phyloP scores from a whole-genome alignment of 768 basidiomycete species.

The Pleurotus ostreatus region DNA sequence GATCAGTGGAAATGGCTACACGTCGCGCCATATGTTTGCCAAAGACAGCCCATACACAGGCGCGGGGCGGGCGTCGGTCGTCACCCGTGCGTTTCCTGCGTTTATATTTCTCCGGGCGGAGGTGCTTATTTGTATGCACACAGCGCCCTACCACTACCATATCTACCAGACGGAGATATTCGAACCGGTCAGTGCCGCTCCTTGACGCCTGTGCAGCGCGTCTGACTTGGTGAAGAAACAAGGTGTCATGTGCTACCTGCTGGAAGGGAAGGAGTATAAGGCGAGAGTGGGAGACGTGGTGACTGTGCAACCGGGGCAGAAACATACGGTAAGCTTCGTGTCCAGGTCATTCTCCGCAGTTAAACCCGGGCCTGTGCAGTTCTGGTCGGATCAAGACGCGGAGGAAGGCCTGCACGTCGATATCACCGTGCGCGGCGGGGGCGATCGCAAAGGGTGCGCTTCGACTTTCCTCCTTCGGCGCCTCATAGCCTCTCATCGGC shows the following conservation, averaged over 20 bases:
- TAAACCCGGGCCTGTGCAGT: neutral
- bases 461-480: neutral
- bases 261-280: constrained; percentile 3
- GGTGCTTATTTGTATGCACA: neutral
- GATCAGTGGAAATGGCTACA: neutral
- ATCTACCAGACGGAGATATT: constrained; percentile 4
- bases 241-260: constrained; percentile 6
- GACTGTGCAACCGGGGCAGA: neutral
- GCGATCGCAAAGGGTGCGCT: neutral
- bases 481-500: neutral
- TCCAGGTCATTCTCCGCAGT: too few species aligned
- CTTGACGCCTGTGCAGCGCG: neutral
- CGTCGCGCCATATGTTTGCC: neutral
- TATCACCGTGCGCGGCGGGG: neutral
- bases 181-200: neutral
- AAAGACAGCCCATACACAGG: neutral
- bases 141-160: constrained; percentile 1
- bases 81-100: neutral
- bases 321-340: neutral
- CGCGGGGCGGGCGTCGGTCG: neutral
- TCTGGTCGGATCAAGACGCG: constrained; percentile 2
- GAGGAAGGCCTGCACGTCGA: constrained; percentile 2
- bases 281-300: neutral
- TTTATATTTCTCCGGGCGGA: neutral
- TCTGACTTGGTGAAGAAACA: neutral